A percentile compares a stretch with the other conserved stretches of the same genome.
These are phyloP conservation scores for Glycine soja DNA, from an alignment of 306 rosid genomes.

Conservation along the genomic window DNA sequence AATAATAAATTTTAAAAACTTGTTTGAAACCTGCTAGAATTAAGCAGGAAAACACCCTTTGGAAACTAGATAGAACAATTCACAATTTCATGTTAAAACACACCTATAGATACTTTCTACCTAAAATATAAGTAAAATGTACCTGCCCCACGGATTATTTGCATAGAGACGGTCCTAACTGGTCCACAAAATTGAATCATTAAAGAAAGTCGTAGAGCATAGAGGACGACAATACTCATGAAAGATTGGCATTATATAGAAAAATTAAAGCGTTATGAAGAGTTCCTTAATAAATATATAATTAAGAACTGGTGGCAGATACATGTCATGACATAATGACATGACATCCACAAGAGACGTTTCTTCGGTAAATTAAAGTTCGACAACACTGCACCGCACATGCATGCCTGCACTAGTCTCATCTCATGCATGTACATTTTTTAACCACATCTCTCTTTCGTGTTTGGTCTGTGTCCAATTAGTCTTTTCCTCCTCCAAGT, in stretches of 20 bases:
- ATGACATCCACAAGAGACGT: slow-evolving; percentile 48
- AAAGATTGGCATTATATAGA: background rate
- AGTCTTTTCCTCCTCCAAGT: background rate
- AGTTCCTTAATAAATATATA: slow-evolving; percentile 16
- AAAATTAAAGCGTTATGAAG: background rate
- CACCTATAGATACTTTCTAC: background rate
- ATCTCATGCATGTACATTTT: slow-evolving; percentile 45
- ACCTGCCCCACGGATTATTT: background rate
- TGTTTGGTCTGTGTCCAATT: slow-evolving; percentile 22
- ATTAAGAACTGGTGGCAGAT: background rate
- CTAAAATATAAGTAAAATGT: background rate
- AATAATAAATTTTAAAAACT: too few species aligned
- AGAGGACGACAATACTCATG: background rate
- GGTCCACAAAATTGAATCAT: background rate
- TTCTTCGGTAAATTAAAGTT: slow-evolving; percentile 50
- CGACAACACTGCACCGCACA: slow-evolving; percentile 39
- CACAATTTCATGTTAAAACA: background rate
- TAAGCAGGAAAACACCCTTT: too few species aligned
- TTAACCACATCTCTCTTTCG: slow-evolving; percentile 6
- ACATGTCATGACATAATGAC: slow-evolving; percentile 51
- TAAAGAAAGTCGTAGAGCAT: background rate
- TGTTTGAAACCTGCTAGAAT: too few species aligned
- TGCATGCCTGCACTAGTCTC: slow-evolving; percentile 57
- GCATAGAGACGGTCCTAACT: too few species aligned
- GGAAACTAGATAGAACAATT: too few species aligned